These are phyloP conservation scores for Gastrolobium villosum DNA, from an alignment of 306 rosid genomes.

Conservation along the genomic window DNA sequence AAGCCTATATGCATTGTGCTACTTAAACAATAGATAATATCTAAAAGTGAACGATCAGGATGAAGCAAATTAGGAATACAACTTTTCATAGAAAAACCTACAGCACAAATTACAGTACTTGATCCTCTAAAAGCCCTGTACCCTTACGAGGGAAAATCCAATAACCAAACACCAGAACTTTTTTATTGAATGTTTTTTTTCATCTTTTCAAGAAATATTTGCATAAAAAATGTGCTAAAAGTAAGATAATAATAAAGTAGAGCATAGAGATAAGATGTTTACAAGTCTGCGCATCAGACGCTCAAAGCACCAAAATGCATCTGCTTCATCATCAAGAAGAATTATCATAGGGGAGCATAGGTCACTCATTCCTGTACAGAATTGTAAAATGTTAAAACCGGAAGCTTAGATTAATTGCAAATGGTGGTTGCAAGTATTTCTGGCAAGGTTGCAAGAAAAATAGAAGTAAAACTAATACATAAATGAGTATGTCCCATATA, in stretches of 20 bases:
- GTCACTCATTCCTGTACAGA: conserved; percentile 96
- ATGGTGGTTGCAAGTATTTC: conserved; percentile 17
- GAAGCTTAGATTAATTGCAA: conserved; percentile 46
- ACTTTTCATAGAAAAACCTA: conserved; percentile 25
- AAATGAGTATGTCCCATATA: neutral
- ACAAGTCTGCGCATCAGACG: conserved; percentile 99
- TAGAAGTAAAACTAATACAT: neutral
- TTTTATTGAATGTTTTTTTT: neutral
- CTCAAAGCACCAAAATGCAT: conserved; percentile 99
- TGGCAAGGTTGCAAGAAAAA: conserved; percentile 13
- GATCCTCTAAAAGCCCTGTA: conserved; percentile 26
- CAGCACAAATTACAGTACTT: neutral
- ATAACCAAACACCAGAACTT: neutral
- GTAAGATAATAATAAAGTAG: conserved; percentile 35
- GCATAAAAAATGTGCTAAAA: conserved; percentile 17
- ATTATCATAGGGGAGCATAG: conserved; percentile 98
- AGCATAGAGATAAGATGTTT: conserved; percentile 44
- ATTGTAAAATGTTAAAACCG: conserved; percentile 43
- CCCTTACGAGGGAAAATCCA: neutral
- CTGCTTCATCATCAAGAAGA: conserved; percentile 98
- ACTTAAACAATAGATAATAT: conserved; percentile 5
- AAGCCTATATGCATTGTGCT: conserved; percentile 22
- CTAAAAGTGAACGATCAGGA: conserved; percentile 35
- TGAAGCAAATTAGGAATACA: conserved; percentile 21
- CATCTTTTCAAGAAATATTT: conserved; percentile 12